Evolutionary conservation across 208 protist genomes (phyloP).

Genomic region (Crithidia bombi): DNA sequence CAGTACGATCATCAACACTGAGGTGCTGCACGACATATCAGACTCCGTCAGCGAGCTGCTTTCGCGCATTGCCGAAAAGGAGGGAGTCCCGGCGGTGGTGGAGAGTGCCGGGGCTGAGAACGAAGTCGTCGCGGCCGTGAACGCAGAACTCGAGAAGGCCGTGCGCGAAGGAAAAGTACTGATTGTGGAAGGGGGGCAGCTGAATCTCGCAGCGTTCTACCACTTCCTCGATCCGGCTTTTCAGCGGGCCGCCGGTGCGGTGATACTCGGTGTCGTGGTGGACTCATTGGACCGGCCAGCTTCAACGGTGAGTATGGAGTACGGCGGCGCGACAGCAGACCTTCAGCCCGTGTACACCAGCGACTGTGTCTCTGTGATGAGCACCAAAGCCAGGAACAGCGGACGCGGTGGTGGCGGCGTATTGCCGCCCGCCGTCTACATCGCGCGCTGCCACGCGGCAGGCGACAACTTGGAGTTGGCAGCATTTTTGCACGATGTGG

Average conservation of each 20-base stretch:
- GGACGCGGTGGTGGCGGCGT: not conserved
- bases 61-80: not conserved
- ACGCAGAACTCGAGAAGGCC: slow-evolving; percentile 49
- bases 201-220: slow-evolving; percentile 40
- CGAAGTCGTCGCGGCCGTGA: slow-evolving; percentile 18
- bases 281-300: not conserved
- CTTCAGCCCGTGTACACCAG: slow-evolving; percentile 14
- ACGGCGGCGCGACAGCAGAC: not conserved
- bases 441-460: slow-evolving; percentile 19
- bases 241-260: slow-evolving; percentile 16
- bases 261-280: slow-evolving; percentile 22
- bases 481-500: slow-evolving; percentile 25
- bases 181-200: slow-evolving; percentile 53
- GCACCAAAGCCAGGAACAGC: not conserved
- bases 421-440: slow-evolving; percentile 5
- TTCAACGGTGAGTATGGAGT: not conserved
- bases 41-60: slow-evolving; percentile 25
- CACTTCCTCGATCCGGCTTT: slow-evolving; percentile 29
- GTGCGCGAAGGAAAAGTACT: slow-evolving; percentile 51
- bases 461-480: slow-evolving; percentile 19
- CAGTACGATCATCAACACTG: slow-evolving; percentile 57
- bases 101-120: not conserved
- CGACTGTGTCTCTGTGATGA: slow-evolving; percentile 11
- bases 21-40: slow-evolving; percentile 49
- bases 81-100: not conserved